Evolutionary conservation across 257 asterid species (phyloP).

Genomic region (Solanum pimpinellifolium): DNA sequence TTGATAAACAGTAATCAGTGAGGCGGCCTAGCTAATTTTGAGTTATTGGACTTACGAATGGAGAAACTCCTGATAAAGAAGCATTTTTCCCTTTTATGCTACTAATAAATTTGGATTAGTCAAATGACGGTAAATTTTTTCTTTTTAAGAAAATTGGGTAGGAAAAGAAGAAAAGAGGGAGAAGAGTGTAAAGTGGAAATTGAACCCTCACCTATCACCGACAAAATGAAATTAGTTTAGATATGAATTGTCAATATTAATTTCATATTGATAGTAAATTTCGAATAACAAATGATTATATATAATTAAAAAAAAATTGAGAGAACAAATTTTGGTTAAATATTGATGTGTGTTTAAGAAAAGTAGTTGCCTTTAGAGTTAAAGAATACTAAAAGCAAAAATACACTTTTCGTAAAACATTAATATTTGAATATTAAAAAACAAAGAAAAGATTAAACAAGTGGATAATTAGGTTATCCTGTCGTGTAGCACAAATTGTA

Average conservation of each 20-base stretch:
- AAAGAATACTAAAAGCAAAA: neutral
- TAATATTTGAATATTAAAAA: neutral
- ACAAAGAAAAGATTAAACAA: neutral
- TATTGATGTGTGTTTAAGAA: neutral
- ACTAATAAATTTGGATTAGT: neutral
- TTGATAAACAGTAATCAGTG: neutral
- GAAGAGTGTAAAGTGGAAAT: neutral
- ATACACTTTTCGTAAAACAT: neutral
- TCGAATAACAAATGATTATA: neutral
- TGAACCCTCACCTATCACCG: neutral
- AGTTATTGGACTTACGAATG: neutral
- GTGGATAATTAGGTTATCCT: neutral
- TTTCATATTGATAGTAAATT: neutral
- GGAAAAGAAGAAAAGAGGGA: neutral
- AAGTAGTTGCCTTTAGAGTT: neutral
- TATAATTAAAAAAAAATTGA: neutral
- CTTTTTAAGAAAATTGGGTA: neutral
- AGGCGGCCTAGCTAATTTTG: neutral
- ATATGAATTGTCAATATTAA: neutral
- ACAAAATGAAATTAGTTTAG: neutral
- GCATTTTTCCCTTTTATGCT: neutral
- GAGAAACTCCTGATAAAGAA: neutral
- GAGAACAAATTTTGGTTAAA: neutral
- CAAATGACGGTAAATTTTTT: rapidly evolving
- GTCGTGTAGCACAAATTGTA: neutral